Conservation (phyloP, 108 stramenopile genomes). For the Schizochytrium sp. region DNA sequence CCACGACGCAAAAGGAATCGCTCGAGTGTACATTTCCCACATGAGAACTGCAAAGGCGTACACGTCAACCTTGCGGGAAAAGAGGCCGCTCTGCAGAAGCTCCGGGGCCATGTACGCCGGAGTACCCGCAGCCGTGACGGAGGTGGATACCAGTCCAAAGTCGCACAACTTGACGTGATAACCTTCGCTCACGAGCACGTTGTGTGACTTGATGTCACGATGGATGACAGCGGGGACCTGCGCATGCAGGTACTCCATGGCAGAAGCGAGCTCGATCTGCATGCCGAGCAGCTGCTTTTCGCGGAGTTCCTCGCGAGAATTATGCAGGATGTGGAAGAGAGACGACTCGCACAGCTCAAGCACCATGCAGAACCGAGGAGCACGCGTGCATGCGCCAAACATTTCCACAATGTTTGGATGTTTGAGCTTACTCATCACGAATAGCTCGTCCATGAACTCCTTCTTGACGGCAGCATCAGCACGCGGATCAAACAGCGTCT, state of each 20-base stretch:
- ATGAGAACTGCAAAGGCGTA: conserved; percentile 55
- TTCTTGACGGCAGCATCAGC: conserved; percentile 28
- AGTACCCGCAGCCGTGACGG: conserved; percentile 32
- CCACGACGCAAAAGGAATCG: conserved; percentile 25
- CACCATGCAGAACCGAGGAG: conserved; percentile 37
- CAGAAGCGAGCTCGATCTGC: conserved; percentile 85
- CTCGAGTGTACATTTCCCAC: conserved; percentile 46
- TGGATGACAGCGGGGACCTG: conserved; percentile 91
- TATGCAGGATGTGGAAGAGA: conserved; percentile 80
- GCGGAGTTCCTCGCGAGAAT: conserved; percentile 55
- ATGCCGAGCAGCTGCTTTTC: conserved; percentile 46
- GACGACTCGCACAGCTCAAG: conserved; percentile 81
- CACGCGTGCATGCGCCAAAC: conserved; percentile 35
- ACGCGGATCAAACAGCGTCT: conserved; percentile 44
- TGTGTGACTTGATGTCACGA: conserved; percentile 92
- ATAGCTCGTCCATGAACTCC: conserved; percentile 48
- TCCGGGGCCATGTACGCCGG: conserved; percentile 49
- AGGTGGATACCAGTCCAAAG: conserved; percentile 32
- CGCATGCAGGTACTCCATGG: conserved; percentile 83
- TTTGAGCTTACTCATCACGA: conserved; percentile 31
- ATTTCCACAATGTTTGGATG: conserved; percentile 43
- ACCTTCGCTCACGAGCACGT: conserved; percentile 75
- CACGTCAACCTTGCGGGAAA: conserved; percentile 50
- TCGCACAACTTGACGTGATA: conserved; percentile 34
- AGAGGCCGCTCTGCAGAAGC: conserved; percentile 19